Evolutionary conservation across 177 flowering plant genomes (phyloP).

Genomic region (Vitis hybrid): DNA sequence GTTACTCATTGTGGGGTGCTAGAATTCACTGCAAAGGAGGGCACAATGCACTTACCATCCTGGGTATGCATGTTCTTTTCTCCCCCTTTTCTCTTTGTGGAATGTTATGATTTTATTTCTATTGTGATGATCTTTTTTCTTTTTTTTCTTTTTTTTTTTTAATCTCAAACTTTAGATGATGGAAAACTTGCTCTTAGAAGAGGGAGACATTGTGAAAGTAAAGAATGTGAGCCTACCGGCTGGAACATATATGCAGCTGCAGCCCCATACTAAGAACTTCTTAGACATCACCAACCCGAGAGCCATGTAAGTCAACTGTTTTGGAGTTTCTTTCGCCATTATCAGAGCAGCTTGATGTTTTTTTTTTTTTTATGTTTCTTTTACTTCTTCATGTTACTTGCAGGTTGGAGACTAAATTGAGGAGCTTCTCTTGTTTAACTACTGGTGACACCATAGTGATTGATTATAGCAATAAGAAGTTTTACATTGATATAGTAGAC

Average conservation of each 20-base stretch:
- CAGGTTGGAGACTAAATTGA: slow-evolving; percentile 57
- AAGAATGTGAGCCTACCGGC: slow-evolving; percentile 31
- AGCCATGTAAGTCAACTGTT: slow-evolving; percentile 32
- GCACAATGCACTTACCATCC: slow-evolving; percentile 49
- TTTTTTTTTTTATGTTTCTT: neutral
- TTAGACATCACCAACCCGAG: slow-evolving; percentile 46
- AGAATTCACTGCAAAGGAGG: slow-evolving; percentile 62
- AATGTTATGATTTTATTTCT: neutral
- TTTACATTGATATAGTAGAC: slow-evolving; percentile 51
- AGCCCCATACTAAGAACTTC: slow-evolving; percentile 45
- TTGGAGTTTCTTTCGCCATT: neutral
- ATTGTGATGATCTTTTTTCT: neutral
- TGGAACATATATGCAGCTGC: slow-evolving; percentile 44
- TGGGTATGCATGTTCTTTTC: slow-evolving; percentile 36
- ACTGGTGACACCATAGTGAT: slow-evolving; percentile 59
- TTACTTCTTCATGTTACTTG: neutral
- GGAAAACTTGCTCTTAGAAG: slow-evolving; percentile 46
- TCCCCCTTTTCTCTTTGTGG: neutral
- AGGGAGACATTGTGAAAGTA: slow-evolving; percentile 37
- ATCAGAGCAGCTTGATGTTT: neutral
- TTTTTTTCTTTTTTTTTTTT: neutral
- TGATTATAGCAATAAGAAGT: slow-evolving; percentile 55
- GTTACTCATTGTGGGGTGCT: slow-evolving; percentile 63
- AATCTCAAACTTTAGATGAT: slow-evolving; percentile 35
- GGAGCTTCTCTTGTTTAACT: slow-evolving; percentile 58